phyloP scores from a whole-genome alignment of 192 early-diverging fungal species.

The Mortierella claussenii region DNA sequence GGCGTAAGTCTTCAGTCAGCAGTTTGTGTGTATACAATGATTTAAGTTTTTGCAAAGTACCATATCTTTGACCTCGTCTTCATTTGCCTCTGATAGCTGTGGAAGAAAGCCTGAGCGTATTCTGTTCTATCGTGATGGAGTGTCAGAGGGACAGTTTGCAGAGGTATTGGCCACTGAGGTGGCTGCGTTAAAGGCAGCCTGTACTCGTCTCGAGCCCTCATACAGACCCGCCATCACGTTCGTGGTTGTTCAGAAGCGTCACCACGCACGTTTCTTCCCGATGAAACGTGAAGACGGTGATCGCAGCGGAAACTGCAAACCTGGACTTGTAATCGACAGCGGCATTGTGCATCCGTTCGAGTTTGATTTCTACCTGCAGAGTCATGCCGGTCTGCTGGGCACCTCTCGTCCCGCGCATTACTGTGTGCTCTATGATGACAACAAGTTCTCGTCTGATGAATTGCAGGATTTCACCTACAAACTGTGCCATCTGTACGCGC shows the following conservation, averaged over 20 bases:
- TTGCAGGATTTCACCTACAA: constrained; percentile 90
- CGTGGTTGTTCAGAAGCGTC: constrained; percentile 89
- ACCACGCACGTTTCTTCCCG: constrained; percentile 90
- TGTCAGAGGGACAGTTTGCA: constrained; percentile 86
- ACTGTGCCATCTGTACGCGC: constrained; percentile 90
- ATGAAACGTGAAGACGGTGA: constrained; percentile 69
- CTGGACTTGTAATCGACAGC: constrained; percentile 87
- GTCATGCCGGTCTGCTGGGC: constrained; percentile 92
- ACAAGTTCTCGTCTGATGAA: constrained; percentile 79
- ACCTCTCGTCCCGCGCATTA: constrained; percentile 94
- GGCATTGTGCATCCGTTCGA: constrained; percentile 79
- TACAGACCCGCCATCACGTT: constrained; percentile 88
- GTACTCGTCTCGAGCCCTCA: constrained; percentile 65
- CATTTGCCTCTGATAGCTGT: too few species aligned
- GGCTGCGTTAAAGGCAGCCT: constrained; percentile 68
- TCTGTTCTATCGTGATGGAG: constrained; percentile 89
- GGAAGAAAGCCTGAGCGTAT: constrained; percentile 81
- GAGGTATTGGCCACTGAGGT: constrained; percentile 80
- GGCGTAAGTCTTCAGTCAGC: background rate
- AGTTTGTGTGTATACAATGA: too few species aligned
- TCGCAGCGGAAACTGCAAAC: constrained; percentile 80
- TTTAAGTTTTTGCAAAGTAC: too few species aligned
- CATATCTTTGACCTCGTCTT: too few species aligned
- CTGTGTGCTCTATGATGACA: constrained; percentile 90
- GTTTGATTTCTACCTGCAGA: constrained; percentile 90